Percentiles rank a stretch among this genome's conserved stretches.
phyloP scores from a whole-genome alignment of 192 early-diverging fungal genomes.

The Coemansia sp. region DNA sequence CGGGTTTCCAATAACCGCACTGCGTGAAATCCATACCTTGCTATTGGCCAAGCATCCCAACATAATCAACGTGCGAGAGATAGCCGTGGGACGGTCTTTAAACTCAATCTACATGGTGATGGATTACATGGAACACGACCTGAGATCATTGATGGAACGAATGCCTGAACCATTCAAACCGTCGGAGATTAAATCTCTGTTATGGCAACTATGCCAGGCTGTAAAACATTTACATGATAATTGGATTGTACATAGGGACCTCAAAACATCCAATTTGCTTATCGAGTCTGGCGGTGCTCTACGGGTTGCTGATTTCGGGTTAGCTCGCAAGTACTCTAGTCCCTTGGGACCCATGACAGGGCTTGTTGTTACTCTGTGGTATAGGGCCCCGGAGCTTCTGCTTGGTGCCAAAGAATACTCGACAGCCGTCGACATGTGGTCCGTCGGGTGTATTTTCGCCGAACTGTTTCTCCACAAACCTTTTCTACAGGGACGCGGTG shows the following conservation, averaged over 20 bases:
- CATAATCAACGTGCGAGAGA: constrained; percentile 78
- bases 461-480: constrained; percentile 87
- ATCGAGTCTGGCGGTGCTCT: constrained; percentile 76
- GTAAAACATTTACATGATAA: constrained; percentile 78
- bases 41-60: constrained; percentile 76
- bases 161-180: constrained; percentile 78
- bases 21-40: constrained; percentile 75
- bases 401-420: constrained; percentile 85
- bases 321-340: constrained; percentile 86
- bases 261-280: constrained; percentile 81
- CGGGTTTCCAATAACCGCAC: constrained; percentile 75
- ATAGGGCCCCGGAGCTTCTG: constrained; percentile 91
- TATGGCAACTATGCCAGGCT: constrained; percentile 75
- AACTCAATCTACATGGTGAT: constrained; percentile 91
- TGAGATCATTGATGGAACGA: constrained; percentile 83
- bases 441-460: constrained; percentile 96
- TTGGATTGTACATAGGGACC: constrained; percentile 90
- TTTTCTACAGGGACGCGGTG: constrained; percentile 73
- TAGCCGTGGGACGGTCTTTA: constrained; percentile 59
- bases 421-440: constrained; percentile 91
- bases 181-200: constrained; percentile 79
- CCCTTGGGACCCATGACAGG: constrained; percentile 76
- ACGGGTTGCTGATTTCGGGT: constrained; percentile 96
- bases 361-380: constrained; percentile 96
- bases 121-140: constrained; percentile 96